Evolutionary conservation across 2,329 filamentous ascomycete genomes (phyloP).

Genomic region (Penicillium sp.): DNA sequence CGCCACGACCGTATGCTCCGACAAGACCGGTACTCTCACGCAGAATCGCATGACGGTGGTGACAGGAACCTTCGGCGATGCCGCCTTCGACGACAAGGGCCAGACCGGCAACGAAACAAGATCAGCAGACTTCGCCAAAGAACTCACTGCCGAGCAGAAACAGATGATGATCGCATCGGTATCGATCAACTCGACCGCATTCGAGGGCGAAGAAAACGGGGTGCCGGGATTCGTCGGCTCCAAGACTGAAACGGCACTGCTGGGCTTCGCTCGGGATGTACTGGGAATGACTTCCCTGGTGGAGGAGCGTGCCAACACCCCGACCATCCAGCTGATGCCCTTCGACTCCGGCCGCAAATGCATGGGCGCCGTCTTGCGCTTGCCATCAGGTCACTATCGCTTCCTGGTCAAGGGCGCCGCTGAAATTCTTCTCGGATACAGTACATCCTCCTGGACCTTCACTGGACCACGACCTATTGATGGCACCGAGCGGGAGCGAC

Average conservation of each 20-base stretch:
- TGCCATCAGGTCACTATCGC: slow-evolving; percentile 59
- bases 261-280: slow-evolving; percentile 69
- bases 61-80: slow-evolving; percentile 58
- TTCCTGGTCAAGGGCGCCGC: slow-evolving; percentile 60
- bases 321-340: slow-evolving; percentile 57
- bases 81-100: slow-evolving; percentile 49
- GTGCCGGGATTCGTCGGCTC: slow-evolving; percentile 69
- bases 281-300: slow-evolving; percentile 66
- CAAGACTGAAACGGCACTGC: slow-evolving; percentile 76
- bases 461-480: slow-evolving; percentile 58
- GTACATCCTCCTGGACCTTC: slow-evolving; percentile 60
- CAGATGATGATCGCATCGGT: slow-evolving; percentile 62
- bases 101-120: slow-evolving; percentile 27
- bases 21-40: slow-evolving; percentile 69
- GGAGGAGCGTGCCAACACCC: slow-evolving; percentile 66
- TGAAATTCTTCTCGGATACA: slow-evolving; percentile 53
- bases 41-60: slow-evolving; percentile 68
- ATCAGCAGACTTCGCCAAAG: slow-evolving; percentile 58
- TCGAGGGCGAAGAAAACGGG: slow-evolving; percentile 67
- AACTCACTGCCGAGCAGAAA: slow-evolving; percentile 37
- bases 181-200: slow-evolving; percentile 70
- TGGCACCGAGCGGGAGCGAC: slow-evolving; percentile 61
- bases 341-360: slow-evolving; percentile 72
- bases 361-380: slow-evolving; percentile 67
- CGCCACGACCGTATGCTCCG: slow-evolving; percentile 66